Conservation (phyloP, 805 yeast genomes). For the Vanderwaltozyma polyspora region DNA sequence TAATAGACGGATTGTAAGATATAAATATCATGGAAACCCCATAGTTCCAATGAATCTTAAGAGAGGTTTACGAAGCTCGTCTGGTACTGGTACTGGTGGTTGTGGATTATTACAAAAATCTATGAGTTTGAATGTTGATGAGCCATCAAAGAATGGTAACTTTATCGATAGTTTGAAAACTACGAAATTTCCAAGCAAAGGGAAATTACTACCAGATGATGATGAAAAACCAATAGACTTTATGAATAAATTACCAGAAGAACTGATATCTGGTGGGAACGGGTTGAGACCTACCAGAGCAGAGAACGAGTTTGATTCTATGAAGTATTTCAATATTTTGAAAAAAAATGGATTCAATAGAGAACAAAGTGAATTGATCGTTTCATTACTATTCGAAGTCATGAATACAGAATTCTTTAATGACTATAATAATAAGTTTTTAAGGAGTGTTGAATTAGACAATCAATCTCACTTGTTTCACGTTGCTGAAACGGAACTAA, state of each 20-base stretch:
- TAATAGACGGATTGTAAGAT: too few species aligned
- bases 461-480: constrained; percentile 82
- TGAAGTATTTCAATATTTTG: constrained; percentile 12
- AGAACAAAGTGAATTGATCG: constrained; percentile 16
- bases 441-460: constrained; percentile 53
- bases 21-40: too few species aligned
- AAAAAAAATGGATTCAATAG: constrained; percentile 13
- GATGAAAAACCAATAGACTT: constrained; percentile 7
- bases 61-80: too few species aligned
- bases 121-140: not conserved
- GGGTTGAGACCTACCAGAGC: constrained; percentile 22
- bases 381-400: constrained; percentile 27
- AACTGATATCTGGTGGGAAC: constrained; percentile 21
- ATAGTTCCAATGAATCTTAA: too few species aligned
- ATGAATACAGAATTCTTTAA: constrained; percentile 32
- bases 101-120: constrained; percentile 3
- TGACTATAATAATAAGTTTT: constrained; percentile 28
- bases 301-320: constrained; percentile 23
- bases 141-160: not conserved
- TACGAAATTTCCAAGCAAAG: too few species aligned
- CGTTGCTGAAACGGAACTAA: constrained; percentile 81
- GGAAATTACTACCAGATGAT: not conserved
- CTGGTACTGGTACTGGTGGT: too few species aligned
- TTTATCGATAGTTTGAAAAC: not conserved
- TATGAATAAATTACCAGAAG: constrained; percentile 21